Percentiles rank a stretch among this genome's conserved stretches.
Conservation (phyloP, 257 asterid species). For the Mitragyna speciosa region DNA sequence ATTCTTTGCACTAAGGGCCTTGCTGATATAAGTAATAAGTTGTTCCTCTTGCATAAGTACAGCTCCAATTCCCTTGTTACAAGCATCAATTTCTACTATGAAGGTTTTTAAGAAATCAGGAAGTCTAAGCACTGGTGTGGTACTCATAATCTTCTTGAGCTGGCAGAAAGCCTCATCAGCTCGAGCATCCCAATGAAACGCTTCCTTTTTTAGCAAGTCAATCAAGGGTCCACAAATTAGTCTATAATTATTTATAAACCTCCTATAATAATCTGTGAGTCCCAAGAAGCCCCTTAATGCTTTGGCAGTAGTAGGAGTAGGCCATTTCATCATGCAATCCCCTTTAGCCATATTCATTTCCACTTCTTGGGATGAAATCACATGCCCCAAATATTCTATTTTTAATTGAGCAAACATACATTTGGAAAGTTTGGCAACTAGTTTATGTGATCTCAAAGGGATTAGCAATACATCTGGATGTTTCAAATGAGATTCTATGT, state of each 20-base stretch:
- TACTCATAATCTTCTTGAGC: background rate
- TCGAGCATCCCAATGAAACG: rapidly evolving
- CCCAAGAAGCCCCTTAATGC: background rate
- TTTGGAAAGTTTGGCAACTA: background rate
- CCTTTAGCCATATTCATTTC: background rate
- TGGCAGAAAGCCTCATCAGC: background rate
- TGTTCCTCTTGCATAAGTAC: background rate
- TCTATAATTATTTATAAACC: background rate
- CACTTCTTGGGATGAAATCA: too few species aligned
- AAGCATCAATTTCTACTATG: background rate
- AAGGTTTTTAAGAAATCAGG: background rate
- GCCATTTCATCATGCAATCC: background rate
- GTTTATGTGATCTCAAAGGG: too few species aligned
- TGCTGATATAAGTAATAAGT: background rate
- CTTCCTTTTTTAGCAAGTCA: background rate
- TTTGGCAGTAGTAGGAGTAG: rapidly evolving
- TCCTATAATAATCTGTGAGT: background rate
- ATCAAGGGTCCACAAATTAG: background rate
- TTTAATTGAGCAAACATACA: background rate
- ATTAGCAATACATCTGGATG: background rate
- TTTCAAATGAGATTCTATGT: rapidly evolving
- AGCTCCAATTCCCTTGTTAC: background rate
- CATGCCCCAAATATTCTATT: background rate
- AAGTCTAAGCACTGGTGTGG: background rate
- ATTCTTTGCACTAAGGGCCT: background rate